phyloP scores from a whole-genome alignment of 805 yeast genomes.

The Wickerhamiella australiensis region DNA sequence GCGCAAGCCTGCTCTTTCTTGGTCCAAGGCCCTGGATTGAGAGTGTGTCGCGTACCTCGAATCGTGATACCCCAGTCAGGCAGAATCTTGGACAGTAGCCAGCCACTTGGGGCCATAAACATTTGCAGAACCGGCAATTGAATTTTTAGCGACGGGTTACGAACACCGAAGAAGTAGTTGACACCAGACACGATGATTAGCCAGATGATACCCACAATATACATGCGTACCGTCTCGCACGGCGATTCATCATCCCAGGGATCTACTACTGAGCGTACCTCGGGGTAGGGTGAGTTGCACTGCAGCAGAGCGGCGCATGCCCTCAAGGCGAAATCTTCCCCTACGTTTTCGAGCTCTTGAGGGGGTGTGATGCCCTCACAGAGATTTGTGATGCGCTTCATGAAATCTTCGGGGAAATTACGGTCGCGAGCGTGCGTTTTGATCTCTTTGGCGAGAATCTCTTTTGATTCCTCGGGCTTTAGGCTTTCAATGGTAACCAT shows the following conservation, averaged over 20 bases:
- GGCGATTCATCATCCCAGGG: constrained; percentile 38
- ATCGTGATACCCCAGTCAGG: constrained; percentile 38
- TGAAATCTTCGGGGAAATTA: constrained; percentile 7
- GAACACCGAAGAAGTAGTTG: constrained; percentile 45
- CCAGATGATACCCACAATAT: constrained; percentile 39
- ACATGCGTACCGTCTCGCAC: constrained; percentile 41
- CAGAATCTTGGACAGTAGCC: constrained; percentile 31
- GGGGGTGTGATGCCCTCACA: neutral
- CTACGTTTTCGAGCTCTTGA: constrained; percentile 1
- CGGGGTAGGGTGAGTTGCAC: constrained; percentile 45
- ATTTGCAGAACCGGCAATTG: constrained; percentile 44
- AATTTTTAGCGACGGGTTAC: constrained; percentile 43
- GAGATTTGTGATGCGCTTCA: neutral
- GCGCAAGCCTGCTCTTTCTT: constrained; percentile 27
- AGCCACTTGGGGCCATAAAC: constrained; percentile 50
- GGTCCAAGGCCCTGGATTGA: constrained; percentile 58
- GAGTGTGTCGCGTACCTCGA: constrained; percentile 31
- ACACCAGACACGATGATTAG: constrained; percentile 42
- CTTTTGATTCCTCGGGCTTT: neutral
- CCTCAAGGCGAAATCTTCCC: constrained; percentile 19
- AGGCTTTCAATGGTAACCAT: neutral
- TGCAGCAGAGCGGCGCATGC: constrained; percentile 34
- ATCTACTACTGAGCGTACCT: constrained; percentile 44
- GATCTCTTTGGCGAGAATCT: neutral
- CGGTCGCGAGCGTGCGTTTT: constrained; percentile 6